phyloP scores from a whole-genome alignment of 441 rosid species.

The Melastoma candidum region DNA sequence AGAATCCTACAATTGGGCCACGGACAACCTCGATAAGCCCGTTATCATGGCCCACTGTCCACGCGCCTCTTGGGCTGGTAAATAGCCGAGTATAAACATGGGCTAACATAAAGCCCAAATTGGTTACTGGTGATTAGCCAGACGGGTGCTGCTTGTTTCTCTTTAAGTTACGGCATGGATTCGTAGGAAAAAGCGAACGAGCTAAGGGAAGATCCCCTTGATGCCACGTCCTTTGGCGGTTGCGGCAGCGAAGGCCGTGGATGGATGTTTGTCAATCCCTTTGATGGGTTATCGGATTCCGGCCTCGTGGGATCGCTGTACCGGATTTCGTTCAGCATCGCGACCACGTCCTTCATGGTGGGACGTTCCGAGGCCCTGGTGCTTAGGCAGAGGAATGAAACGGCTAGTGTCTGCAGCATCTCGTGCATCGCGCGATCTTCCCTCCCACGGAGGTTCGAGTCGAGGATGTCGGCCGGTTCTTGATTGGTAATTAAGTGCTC shows the following conservation, averaged over 20 bases:
- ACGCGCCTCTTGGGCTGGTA: too few species aligned
- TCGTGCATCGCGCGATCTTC: conserved; percentile 14
- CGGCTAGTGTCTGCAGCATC: conserved; percentile 17
- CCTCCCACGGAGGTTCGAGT: conserved; percentile 14
- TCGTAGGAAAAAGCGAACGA: conserved; percentile 9
- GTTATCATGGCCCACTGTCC: too few species aligned
- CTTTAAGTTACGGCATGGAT: too few species aligned
- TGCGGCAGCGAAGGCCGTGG: conserved; percentile 1
- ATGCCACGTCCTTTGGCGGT: background rate
- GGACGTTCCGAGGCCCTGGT: conserved; percentile 13
- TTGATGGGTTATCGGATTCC: background rate
- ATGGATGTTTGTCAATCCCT: background rate
- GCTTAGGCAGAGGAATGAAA: conserved; percentile 16
- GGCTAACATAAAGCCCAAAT: too few species aligned
- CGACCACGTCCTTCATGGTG: conserved; percentile 15
- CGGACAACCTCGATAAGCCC: too few species aligned
- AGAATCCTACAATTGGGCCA: too few species aligned
- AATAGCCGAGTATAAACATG: too few species aligned
- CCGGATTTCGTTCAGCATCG: conserved; percentile 17
- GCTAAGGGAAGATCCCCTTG: conserved; percentile 9
- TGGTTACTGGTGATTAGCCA: too few species aligned
- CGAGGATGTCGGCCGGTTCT: conserved; percentile 12
- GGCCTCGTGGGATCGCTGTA: conserved; percentile 5
- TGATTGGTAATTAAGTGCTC: conserved; percentile 12
- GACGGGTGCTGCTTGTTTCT: too few species aligned